These are phyloP conservation scores for Botryotinia calthae DNA, from an alignment of 2,329 filamentous ascomycete genomes.

Conservation along the genomic window DNA sequence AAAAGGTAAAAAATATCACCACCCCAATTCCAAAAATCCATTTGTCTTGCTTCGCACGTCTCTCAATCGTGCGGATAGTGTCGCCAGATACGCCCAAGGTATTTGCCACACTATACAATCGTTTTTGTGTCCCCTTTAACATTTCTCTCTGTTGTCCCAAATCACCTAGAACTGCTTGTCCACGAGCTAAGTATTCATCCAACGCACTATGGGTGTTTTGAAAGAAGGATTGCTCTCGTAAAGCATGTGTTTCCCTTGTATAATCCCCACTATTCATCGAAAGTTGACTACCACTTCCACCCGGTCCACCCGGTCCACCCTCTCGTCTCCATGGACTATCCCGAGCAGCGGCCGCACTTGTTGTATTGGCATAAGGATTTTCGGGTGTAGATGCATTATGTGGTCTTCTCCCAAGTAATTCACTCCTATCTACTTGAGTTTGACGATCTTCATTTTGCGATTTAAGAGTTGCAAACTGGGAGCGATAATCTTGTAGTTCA, in stretches of 20 bases:
- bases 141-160: conserved; percentile 88
- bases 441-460: conserved; percentile 71
- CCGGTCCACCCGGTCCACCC: conserved; percentile 15
- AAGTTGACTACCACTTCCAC: conserved; percentile 32
- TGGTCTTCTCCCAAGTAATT: conserved; percentile 81
- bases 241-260: conserved; percentile 73
- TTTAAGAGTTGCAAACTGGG: conserved; percentile 75
- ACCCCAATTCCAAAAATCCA: conserved; percentile 95
- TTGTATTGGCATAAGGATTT: conserved; percentile 78
- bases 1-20: conserved; percentile 83
- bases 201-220: conserved; percentile 76
- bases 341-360: conserved; percentile 30
- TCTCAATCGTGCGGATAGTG: conserved; percentile 94
- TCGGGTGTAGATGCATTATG: conserved; percentile 81
- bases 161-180: conserved; percentile 85
- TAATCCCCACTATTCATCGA: conserved; percentile 59
- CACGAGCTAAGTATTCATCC: conserved; percentile 90
- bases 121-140: conserved; percentile 89
- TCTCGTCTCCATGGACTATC: conserved; percentile 37
- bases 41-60: conserved; percentile 89
- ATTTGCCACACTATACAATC: conserved; percentile 88
- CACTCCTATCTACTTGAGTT: conserved; percentile 65
- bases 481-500: conserved; percentile 77
- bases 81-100: conserved; percentile 91
- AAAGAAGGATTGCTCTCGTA: conserved; percentile 89